Evolutionary conservation across 2,329 filamentous ascomycete species (phyloP).

Genomic region (Lachnellula hyalina): DNA sequence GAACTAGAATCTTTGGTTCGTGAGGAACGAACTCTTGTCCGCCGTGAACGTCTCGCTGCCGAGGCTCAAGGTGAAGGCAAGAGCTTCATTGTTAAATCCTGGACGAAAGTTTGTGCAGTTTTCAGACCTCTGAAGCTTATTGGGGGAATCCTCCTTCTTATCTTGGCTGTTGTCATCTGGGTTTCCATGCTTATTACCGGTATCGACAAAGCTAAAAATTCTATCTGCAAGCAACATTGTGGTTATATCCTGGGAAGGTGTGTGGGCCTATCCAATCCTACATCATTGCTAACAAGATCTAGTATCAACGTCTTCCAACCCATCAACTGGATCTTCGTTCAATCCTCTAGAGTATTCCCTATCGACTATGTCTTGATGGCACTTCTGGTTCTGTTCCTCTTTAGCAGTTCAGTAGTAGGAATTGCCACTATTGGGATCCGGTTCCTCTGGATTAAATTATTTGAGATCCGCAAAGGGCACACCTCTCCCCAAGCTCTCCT

Average conservation of each 20-base stretch:
- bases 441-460: slow-evolving; percentile 92
- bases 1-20: slow-evolving; percentile 83
- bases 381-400: slow-evolving; percentile 78
- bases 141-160: slow-evolving; percentile 71
- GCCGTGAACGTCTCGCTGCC: slow-evolving; percentile 79
- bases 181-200: slow-evolving; percentile 91
- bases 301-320: slow-evolving; percentile 91
- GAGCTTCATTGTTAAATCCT: slow-evolving; percentile 65
- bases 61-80: slow-evolving; percentile 76
- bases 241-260: slow-evolving; percentile 76
- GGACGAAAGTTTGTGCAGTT: slow-evolving; percentile 75
- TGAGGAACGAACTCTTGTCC: slow-evolving; percentile 87
- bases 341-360: slow-evolving; percentile 78
- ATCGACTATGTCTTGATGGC: slow-evolving; percentile 89
- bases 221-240: slow-evolving; percentile 81
- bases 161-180: slow-evolving; percentile 72
- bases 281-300: slow-evolving; percentile 20
- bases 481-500: slow-evolving; percentile 90
- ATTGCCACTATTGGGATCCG: slow-evolving; percentile 85
- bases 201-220: slow-evolving; percentile 96
- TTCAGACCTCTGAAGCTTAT: slow-evolving; percentile 86
- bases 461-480: slow-evolving; percentile 82
- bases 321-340: slow-evolving; percentile 82
- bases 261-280: background rate
- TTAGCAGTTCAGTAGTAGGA: slow-evolving; percentile 80